Evolutionary conservation across 371 early-diverging fungal genomes (phyloP), one percentile per base, ranked within the genome.

Genomic region (Batkoa obscura): DNA sequence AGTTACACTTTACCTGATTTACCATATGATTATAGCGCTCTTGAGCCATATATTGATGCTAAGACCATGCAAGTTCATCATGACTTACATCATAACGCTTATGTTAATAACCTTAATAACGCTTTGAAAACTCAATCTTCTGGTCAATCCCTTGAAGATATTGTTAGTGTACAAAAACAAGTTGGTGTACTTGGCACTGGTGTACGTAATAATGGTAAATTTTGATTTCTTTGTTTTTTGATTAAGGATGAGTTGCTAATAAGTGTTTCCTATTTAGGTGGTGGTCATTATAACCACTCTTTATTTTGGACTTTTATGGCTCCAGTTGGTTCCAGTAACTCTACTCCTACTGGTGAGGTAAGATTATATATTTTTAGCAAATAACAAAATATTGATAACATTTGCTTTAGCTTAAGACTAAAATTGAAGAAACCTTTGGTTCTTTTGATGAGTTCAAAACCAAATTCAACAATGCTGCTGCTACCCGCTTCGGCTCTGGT

Each of bases 401-500:
- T 38, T 43, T 38, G n/a, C 2, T 9, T 32, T 52, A 55, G 53
- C 52, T 59, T 33, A 43, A 37, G 1, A 2, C 42, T 13, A 59
- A 59, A 13, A 59, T 59, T 38, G 59, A 59, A 17, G 55, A 31
- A 23, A 33, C 31, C n/a, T 74, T 67, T 55, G 66, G 64, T 10
- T 62, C 66, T n/a, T 38, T 73, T 8, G 66, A 72, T 17, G 55
- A 54, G 31, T 61, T 74, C 50, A 66, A 65, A 43, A 53, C 62
- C 3, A 35, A 63, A 46, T 74, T 74, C 60, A 58, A 53, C 51
- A 53, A 37, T n/a, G 56, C 48, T 12, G 66, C 72, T 38, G 15
- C 60, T 30, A 58, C 37, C 6, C 53, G 69, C 12, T 71, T 75
- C 63, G 75, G 75, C 17, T 70, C 70, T 42, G 75, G 75, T 34